Base-by-base conservation (phyloP, 805 yeast genomes). In the Cyberlindnera mycetangii region DNA sequence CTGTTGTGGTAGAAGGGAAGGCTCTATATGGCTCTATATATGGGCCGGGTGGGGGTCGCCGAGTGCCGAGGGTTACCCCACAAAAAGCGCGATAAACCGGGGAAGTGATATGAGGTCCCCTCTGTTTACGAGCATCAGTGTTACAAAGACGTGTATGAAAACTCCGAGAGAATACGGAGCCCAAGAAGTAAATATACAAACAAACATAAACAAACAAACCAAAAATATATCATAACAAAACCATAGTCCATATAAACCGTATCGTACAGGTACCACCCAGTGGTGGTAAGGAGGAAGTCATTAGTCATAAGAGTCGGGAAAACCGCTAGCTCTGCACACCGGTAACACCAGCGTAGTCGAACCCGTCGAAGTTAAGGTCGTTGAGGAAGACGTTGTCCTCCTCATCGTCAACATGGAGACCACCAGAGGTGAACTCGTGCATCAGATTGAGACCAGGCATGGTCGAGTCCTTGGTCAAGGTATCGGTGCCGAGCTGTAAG, bases 321-420 rank as follows among this genome's bases (percentile, higher is more conserved):
- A 15, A 22, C 21, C n/a, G n/a, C 11, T 5, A 15, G 35, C n/a
- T 21, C 22, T 20, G 22, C 24, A 18, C 22, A 24, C 22, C 18
- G 8, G 35, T n/a, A 4, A 16, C 32, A 11, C 15, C n/a, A 17
- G 25, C 34, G 24, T 39, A 19, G 35, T 37, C 42, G 32, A 46
- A 46, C 24, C 31, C 44, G 17, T 42, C 50, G 31, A 53, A 53
- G 39, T 47, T 40, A 10, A 53, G 24, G 37, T 53, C 54, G 22
- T 50, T 41, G n/a, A 53, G 44, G 38, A 51, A 52, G 18, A 47
- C 54, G 31, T 53, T 49, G 27, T 48, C 49, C 14, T 27, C 37
- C 9, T 40, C 52, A 27, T 48, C 47, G 14, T 34, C 24, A 12
- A 33, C 33, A 28, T 25, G 39, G 5, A 37, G 32, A n/a, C 21